Base-by-base conservation (phyloP, 2,329 filamentous ascomycete genomes). In the Waltergamsia citrina region DNA sequence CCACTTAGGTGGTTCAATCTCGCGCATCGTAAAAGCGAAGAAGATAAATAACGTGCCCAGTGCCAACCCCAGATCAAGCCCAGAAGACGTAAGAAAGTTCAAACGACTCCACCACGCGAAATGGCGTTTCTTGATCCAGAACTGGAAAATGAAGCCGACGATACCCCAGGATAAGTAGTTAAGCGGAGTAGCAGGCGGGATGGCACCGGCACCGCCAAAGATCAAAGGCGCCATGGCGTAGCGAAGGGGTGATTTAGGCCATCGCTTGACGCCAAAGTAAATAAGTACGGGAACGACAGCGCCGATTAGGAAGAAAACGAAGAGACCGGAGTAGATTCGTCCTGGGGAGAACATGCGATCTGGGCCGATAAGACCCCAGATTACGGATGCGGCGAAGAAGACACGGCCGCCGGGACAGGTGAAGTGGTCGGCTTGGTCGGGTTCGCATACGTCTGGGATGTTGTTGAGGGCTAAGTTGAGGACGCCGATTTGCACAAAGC, bases 131-230 rank as follows among this genome's bases (percentile, higher is more conserved):
- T 77, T 75, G 49, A 86, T 71, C 47, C 63, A 67, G 52, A 74
- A 75, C 52, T 86, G 81, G 63, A 85, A 86, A 21, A 81, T 41
- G 44, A 74, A 76, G 20, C 81, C 82, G 4, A 85, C 76, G 36
- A 81, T 58, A 14, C 76, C 78, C 81, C 81, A 86, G n/a, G 71
- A 69, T 22, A 82, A 69, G 50, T 84, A 86, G 56, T 82, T 85
- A 38, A 85, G 69, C 1, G 81, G 80, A 0, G 80, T 82, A 4
- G 82, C 81, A 0, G 75, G 75, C 3, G 74, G 75, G 43, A 80
- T 77, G 22, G 59, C 42, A 1, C 65, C 67, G 6, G 70, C 65
- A 16, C 74, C 73, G 37, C 74, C 76, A 47, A 79, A 77, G 43
- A 80, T 74, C 39, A 80, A 57, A 2, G 75, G 75, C 4, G 74